Percentiles rank a stretch among this genome's conserved stretches.
phyloP scores from a whole-genome alignment of 345 rosid genomes.

The Boechera divaricarpa region DNA sequence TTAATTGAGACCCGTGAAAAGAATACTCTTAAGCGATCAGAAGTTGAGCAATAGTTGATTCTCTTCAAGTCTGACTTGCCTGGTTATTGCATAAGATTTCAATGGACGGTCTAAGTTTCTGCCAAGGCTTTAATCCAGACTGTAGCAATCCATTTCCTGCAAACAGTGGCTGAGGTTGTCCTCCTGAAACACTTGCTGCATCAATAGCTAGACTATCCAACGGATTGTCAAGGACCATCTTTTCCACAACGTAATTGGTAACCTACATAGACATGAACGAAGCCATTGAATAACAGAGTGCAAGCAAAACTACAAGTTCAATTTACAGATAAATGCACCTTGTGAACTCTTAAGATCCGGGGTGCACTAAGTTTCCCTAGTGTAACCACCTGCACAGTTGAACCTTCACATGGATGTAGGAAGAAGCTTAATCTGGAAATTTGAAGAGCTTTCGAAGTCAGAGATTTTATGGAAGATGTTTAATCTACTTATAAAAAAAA shows the following conservation, averaged over 20 bases:
- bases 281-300: constrained; percentile 26
- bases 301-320: constrained; percentile 9
- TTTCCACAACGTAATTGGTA: constrained; percentile 90
- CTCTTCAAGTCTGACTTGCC: constrained; percentile 57
- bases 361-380: constrained; percentile 99
- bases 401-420: constrained; percentile 94
- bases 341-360: constrained; percentile 94
- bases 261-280: constrained; percentile 61
- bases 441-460: constrained; percentile 22
- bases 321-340: constrained; percentile 54
- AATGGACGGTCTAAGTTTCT: constrained; percentile 76
- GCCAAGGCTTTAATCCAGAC: constrained; percentile 79
- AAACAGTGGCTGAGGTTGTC: constrained; percentile 60
- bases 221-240: constrained; percentile 88
- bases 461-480: constrained; percentile 13
- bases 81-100: constrained; percentile 98
- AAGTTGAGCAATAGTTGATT: constrained; percentile 9
- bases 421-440: constrained; percentile 92
- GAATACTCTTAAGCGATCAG: background rate
- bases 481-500: constrained; percentile 16
- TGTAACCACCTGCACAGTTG: constrained; percentile 78
- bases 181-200: constrained; percentile 70
- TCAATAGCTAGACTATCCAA: constrained; percentile 62
- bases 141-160: constrained; percentile 70
- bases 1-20: background rate